Percentiles rank a stretch among this genome's conserved stretches.
phyloP scores from a whole-genome alignment of 2,329 filamentous ascomycete species.

The Graphilbum fragrans region DNA sequence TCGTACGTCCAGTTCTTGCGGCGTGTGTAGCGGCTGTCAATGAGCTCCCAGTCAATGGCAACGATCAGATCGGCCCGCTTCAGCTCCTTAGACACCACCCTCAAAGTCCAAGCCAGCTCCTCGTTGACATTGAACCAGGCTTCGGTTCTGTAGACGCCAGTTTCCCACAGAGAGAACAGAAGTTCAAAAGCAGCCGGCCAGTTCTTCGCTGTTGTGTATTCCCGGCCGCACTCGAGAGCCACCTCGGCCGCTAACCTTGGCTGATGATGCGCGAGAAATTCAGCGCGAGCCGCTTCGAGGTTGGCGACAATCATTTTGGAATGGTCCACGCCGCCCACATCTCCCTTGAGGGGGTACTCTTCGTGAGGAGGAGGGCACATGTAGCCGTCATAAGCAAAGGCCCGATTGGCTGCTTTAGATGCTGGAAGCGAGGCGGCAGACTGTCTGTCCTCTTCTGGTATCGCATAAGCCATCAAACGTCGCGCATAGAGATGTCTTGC shows the following conservation, averaged over 20 bases:
- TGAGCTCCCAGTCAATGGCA: constrained; percentile 53
- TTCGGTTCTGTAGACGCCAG: constrained; percentile 26
- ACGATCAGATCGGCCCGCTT: constrained; percentile 44
- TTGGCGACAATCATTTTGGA: constrained; percentile 40
- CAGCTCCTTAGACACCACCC: constrained; percentile 39
- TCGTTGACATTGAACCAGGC: constrained; percentile 49
- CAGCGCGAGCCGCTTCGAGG: constrained; percentile 35
- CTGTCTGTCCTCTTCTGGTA: constrained; percentile 47
- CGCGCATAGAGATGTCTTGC: constrained; percentile 43
- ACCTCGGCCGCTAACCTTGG: constrained; percentile 41
- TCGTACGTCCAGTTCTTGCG: constrained; percentile 50
- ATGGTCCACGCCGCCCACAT: constrained; percentile 36
- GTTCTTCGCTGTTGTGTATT: constrained; percentile 34
- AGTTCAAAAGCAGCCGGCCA: constrained; percentile 44
- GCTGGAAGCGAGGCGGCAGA: constrained; percentile 35
- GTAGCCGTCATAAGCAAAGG: constrained; percentile 52
- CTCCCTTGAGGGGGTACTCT: constrained; percentile 35
- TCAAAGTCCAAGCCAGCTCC: constrained; percentile 48
- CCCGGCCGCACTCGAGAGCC: constrained; percentile 42
- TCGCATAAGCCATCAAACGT: constrained; percentile 38
- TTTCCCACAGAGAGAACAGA: constrained; percentile 40
- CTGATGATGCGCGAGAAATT: constrained; percentile 44
- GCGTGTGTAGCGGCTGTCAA: constrained; percentile 43
- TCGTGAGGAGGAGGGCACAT: constrained; percentile 52
- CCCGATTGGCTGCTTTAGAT: constrained; percentile 33